Evolutionary conservation across 164 flowering plant species (phyloP), one percentile per base, ranked within the genome.

Genomic region (Vitis cinerea): DNA sequence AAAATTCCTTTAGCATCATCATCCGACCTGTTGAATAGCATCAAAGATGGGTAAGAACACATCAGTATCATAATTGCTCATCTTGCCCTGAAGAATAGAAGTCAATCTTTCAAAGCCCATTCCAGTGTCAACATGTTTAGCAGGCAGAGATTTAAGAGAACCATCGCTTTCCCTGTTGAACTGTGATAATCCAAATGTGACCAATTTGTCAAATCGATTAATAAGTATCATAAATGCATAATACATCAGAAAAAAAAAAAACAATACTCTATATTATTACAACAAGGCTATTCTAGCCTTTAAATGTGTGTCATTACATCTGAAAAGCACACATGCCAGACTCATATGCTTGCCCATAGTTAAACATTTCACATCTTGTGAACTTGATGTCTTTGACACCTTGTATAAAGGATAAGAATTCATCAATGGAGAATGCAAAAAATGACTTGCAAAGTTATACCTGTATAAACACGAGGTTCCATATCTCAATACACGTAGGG

Each of bases 401-500:
- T 3, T 1, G 2, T 37, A 37, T 37, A 2, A 37, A 37, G 7
- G 44, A 37, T 37, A 37, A 37, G 44, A 37, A 67, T 2, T 31
- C 23, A 44, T 31, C 50, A 67, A 44, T 30, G 47, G 37, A n/a
- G 58, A 48, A 61, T 16, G 4, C 19, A 57, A 37, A 37, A 23
- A 37, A 37, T 37, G 44, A 37, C 12, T 5, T 13, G 13, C 8
- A 53, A 63, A 37, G 44, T 37, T 37, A 50, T 78, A 93, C 99
- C 95, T 96, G 99, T 77, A 96, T 96, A 76, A 93, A 96, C n/a
- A 96, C 99, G 71, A 89, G 88, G 66, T 96, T 96, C 98, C 99
- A 96, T 62, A 96, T 96, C 82, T 96, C 99, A 80, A 96, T 89
- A 76, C 97, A 92, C 6, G 98, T 96, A 50, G 99, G 99, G 71